These are phyloP conservation scores for Graphiopsis chlorocephala DNA, from an alignment of 2,329 filamentous ascomycete species.

Conservation along the genomic window DNA sequence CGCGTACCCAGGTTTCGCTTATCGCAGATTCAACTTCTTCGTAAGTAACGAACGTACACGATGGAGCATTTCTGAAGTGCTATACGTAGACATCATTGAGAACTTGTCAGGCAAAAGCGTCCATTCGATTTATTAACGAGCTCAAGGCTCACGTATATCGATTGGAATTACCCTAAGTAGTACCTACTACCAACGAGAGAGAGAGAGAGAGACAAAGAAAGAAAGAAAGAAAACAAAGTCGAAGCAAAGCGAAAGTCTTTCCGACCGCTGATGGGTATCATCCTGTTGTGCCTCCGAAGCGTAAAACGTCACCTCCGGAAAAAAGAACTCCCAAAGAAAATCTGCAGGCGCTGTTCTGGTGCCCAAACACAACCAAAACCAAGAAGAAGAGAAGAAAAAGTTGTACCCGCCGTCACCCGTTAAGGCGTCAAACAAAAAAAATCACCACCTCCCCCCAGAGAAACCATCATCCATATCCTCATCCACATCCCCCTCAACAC, in stretches of 20 bases:
- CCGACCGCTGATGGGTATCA: conserved; percentile 12
- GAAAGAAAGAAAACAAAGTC: neutral
- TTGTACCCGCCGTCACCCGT: neutral
- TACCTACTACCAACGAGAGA: neutral
- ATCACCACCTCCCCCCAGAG: neutral
- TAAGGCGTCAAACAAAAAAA: neutral
- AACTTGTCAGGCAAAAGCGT: neutral
- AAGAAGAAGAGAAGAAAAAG: no score
- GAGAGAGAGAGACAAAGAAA: neutral
- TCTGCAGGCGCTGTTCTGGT: neutral
- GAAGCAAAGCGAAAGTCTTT: neutral
- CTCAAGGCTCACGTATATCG: neutral
- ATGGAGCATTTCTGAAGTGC: neutral
- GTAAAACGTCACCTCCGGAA: neutral
- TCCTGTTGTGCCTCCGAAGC: conserved; percentile 13
- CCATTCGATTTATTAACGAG: neutral
- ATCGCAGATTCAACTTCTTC: no score
- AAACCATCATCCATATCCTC: conserved; percentile 31
- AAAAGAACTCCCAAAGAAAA: neutral
- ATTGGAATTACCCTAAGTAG: neutral
- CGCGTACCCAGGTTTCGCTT: neutral
- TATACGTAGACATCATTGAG: neutral
- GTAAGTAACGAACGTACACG: neutral
- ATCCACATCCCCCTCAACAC: conserved; percentile 32
- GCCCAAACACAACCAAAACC: neutral